These are phyloP conservation scores for Monosporozyma servazzii DNA, from an alignment of 805 yeast species.

Conservation along the genomic window DNA sequence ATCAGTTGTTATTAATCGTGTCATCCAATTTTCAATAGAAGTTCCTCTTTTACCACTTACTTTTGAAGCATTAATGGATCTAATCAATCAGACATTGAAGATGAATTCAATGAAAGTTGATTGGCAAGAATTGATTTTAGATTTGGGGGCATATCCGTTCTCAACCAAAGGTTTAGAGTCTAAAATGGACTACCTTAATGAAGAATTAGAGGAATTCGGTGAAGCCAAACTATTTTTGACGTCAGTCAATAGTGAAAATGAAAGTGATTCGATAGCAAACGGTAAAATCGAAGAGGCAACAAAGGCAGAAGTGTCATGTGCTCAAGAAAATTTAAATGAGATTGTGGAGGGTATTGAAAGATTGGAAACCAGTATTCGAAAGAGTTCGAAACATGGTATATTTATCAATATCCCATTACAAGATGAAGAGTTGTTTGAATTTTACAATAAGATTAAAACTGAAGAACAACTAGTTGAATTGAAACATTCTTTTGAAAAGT, in stretches of 20 bases:
- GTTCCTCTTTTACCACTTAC: background rate
- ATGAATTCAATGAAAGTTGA: background rate
- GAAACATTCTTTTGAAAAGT: slow-evolving; percentile 13
- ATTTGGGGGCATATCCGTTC: background rate
- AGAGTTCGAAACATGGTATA: background rate
- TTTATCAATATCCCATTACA: slow-evolving; percentile 16
- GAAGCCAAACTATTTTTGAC: background rate
- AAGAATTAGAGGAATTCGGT: background rate
- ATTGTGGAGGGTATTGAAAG: background rate
- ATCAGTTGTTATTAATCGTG: background rate
- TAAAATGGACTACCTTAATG: background rate
- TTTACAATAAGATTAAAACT: slow-evolving; percentile 16
- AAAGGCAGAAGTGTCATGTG: no score
- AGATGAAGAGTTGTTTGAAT: slow-evolving; percentile 16
- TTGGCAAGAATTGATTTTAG: background rate
- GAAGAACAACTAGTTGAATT: slow-evolving; percentile 13
- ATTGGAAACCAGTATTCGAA: background rate
- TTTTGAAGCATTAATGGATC: background rate
- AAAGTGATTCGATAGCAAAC: background rate
- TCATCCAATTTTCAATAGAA: background rate
- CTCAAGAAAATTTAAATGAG: background rate
- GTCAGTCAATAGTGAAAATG: background rate
- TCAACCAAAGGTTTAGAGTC: background rate
- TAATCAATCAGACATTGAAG: background rate
- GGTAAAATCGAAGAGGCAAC: background rate